Base-by-base conservation (phyloP, 176 grass and related monocot species). In the Themeda triandra region DNA sequence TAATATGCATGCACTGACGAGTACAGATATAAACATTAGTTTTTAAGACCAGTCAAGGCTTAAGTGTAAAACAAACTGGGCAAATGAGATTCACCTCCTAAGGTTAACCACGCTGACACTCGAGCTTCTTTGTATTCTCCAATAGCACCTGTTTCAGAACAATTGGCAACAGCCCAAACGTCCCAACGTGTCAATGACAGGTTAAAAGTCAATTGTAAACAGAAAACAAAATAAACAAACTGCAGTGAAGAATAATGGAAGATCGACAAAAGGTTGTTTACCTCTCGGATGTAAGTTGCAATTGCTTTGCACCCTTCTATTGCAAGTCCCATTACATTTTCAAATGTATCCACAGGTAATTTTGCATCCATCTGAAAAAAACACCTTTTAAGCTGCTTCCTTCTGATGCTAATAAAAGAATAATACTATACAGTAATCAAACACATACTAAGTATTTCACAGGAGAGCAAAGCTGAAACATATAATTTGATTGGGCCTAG, bases 241-340 rank as follows among this genome's bases (percentile, higher is more conserved):
- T 33, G 44, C 33, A 35, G 33, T 5, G 6, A 27, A 63, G 30
- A 48, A 58, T 56, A 82, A 71, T 10, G 24, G 27, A 64, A 56
- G 24, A 79, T 40, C 65, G 76, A 78, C n/a, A 78, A 4, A 76
- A 69, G 1, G 56, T 35, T 78, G 29, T 86, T 88, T 87, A 95
- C 96, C 81, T 90, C 87, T 36, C 91, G 87, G 30, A 95, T 92
- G 80, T 98, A 95, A 27, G 82, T 77, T 82, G 93, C 96, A 8
- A 98, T 90, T 27, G 93, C 96, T 86, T 95, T 98, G 93, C 96
- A 98, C 68, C 96, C 96, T 92, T 98, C 93, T 14, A 92, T 82
- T 74, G 96, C 93, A 81, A 98, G 91, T 64, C 83, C 91, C 93
- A 98, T 98, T 63, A 98, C 91, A 77, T 79, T 91, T 90, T 98